A percentile compares a stretch with the other conserved stretches of the same genome.
Evolutionary conservation across 2,329 filamentous ascomycete species (phyloP).

Genomic region (Podosphaera fusca): DNA sequence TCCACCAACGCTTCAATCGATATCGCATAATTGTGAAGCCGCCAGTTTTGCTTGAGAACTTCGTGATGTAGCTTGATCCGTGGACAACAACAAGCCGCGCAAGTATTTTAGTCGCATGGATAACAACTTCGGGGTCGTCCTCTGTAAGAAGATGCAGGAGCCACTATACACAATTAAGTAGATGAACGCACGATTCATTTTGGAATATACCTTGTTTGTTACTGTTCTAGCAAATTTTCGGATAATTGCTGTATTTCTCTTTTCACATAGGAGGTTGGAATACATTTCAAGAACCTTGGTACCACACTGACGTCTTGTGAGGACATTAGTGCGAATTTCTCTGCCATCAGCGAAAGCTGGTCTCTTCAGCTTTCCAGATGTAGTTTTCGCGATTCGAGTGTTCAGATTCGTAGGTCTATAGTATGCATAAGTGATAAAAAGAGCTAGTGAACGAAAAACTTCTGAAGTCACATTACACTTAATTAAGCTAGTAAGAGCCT

Average conservation of each 20-base stretch:
- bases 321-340: constrained; percentile 18
- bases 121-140: constrained; percentile 59
- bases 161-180: constrained; percentile 37
- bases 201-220: constrained; percentile 56
- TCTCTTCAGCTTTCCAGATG: constrained; percentile 10
- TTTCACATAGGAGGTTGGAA: constrained; percentile 52
- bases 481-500: constrained; percentile 57
- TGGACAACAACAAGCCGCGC: constrained; percentile 65
- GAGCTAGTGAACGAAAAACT: constrained; percentile 61
- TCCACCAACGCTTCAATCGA: constrained; percentile 72
- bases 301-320: constrained; percentile 49
- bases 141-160: constrained; percentile 77
- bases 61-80: constrained; percentile 57
- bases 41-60: constrained; percentile 74
- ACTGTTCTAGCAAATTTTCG: constrained; percentile 83
- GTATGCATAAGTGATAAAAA: constrained; percentile 84
- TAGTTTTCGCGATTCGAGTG: constrained; percentile 27
- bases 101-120: constrained; percentile 61
- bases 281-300: constrained; percentile 57
- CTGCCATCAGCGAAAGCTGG: constrained; percentile 12
- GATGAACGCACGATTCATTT: constrained; percentile 5
- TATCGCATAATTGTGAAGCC: constrained; percentile 73
- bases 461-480: constrained; percentile 64
- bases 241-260: constrained; percentile 42
- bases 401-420: constrained; percentile 32